These are phyloP conservation scores for Apiospora pterosperma DNA, from an alignment of 2,329 filamentous ascomycete genomes.

Conservation along the genomic window DNA sequence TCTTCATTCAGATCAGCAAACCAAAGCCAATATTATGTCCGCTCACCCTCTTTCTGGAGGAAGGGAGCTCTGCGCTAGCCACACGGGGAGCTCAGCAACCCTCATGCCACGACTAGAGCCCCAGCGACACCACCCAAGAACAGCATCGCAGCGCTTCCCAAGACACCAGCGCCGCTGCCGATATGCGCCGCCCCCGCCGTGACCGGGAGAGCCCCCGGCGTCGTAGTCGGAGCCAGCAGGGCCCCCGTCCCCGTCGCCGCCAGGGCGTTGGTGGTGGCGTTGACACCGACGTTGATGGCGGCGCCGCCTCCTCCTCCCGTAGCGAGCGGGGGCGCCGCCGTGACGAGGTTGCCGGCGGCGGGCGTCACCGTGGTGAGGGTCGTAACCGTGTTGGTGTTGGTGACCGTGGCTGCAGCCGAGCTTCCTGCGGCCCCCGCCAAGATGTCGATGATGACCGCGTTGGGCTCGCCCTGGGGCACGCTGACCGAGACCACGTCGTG, in stretches of 20 bases:
- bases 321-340: background rate
- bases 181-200: background rate
- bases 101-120: background rate
- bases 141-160: background rate
- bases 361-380: background rate
- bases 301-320: background rate
- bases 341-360: background rate
- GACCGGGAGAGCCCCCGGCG: background rate
- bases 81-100: too few species aligned
- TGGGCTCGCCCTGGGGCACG: background rate
- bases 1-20: background rate
- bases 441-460: background rate
- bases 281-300: background rate
- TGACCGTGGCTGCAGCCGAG: slow-evolving; percentile 1
- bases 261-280: background rate
- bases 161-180: background rate
- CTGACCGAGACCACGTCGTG: background rate
- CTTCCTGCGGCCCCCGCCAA: background rate
- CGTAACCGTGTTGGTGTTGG: background rate
- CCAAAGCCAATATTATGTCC: background rate
- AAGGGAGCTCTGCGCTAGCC: too few species aligned
- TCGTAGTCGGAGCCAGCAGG: background rate
- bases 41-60: too few species aligned
- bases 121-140: background rate
- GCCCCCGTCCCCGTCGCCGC: background rate